Evolutionary conservation across 2,329 filamentous ascomycete genomes (phyloP).

Genomic region (Penicillium verrucosum): DNA sequence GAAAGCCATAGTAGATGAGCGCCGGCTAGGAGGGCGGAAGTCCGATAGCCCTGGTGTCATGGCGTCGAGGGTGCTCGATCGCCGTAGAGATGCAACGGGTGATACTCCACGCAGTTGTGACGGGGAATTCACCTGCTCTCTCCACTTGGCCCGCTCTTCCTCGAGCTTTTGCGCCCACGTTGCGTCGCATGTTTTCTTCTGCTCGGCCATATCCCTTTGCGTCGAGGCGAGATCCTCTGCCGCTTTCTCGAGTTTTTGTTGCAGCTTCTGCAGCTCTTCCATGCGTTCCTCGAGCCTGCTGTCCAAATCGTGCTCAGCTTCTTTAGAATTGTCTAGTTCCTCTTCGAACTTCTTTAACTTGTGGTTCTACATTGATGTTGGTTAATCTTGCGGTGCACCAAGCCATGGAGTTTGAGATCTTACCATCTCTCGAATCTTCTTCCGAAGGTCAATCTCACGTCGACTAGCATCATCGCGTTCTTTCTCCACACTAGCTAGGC

Average conservation of each 20-base stretch:
- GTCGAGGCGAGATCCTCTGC: conserved; percentile 63
- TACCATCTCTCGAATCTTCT: conserved; percentile 83
- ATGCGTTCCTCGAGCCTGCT: conserved; percentile 63
- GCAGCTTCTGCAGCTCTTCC: conserved; percentile 53
- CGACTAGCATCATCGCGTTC: conserved; percentile 83
- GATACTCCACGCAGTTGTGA: conserved; percentile 40
- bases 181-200: conserved; percentile 58
- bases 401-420: conserved; percentile 32
- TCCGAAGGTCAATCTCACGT: conserved; percentile 81
- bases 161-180: conserved; percentile 59
- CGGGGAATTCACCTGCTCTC: conserved; percentile 44
- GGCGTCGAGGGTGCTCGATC: conserved; percentile 38
- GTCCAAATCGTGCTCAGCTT: conserved; percentile 40
- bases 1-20: conserved; percentile 39
- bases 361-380: conserved; percentile 51
- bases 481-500: conserved; percentile 75
- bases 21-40: conserved; percentile 40
- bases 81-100: conserved; percentile 42
- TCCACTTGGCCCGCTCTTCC: conserved; percentile 62
- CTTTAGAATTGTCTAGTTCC: conserved; percentile 68
- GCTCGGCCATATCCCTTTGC: conserved; percentile 55
- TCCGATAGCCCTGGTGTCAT: conserved; percentile 36
- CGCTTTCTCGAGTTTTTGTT: conserved; percentile 44
- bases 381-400: background rate
- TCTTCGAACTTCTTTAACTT: conserved; percentile 71